Evolutionary conservation across 129 eudicot species (phyloP), one percentile per base, ranked within the genome.

Genomic region (Gnaphalium uliginosum): DNA sequence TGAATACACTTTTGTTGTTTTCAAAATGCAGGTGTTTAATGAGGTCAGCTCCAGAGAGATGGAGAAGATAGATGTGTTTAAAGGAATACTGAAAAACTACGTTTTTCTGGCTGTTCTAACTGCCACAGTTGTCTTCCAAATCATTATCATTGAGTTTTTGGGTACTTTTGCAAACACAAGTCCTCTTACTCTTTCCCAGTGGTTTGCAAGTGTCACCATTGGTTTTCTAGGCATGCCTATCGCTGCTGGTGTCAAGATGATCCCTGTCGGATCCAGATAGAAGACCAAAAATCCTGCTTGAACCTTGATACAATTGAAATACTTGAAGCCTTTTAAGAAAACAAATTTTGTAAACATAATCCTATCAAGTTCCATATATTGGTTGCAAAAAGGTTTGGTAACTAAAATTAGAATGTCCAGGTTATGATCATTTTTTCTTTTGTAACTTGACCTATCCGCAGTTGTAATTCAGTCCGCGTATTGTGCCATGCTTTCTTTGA

Each of bases 151-250:
- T 1, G 92, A 92, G 63, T 92, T 78, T 58, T 79, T 92, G 78
- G 98, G 98, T 57, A 86, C 96, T 43, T 89, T 87, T 79, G 98
- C 98, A 57, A 89, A 81, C 92, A 92, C 98, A 5, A 67, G 67
- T 78, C 96, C 98, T 37, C 96, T 92, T 8, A 89, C 84, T 17
- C 80, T 78, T 43, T 79, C 80, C 71, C 90, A 92, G 73, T 92
- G 98, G 98, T 82, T 86, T 61, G 85, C 85, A 4, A 83, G 94
- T 75, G 84, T 92, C 27, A 69, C 69, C 8, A 70, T 92, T 32
- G 98, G 98, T 15, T 89, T 92, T 73, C 83, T 92, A 10, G 89
- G 94, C 39, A 92, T 92, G 98, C 98, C 98, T 1, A 84, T 92
- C 18, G 96, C 98, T 73, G 98, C 96, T 66, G 88, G 81, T 6